These are phyloP conservation scores for Laguncularia racemosa DNA, from an alignment of 345 rosid genomes.

Conservation along the genomic window DNA sequence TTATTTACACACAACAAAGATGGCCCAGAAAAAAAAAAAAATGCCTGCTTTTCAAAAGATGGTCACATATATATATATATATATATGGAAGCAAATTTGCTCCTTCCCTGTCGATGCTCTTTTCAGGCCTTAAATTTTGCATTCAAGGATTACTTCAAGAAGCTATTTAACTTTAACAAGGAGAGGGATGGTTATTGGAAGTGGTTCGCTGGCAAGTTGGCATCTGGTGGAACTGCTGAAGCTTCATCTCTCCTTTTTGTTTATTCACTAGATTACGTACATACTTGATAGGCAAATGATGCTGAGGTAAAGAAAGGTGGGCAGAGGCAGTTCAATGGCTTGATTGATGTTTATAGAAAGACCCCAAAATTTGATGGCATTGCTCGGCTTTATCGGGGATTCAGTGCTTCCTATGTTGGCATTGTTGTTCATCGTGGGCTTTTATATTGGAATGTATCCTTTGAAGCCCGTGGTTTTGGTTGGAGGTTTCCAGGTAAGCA, in stretches of 20 bases:
- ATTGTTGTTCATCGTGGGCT: conserved; percentile 30
- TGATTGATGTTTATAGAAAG: conserved; percentile 52
- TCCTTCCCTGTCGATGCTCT: not conserved
- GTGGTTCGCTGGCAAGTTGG: conserved; percentile 63
- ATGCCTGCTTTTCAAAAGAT: not conserved
- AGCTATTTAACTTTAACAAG: conserved; percentile 50
- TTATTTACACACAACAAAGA: conserved; percentile 16
- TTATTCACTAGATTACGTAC: conserved; percentile 49
- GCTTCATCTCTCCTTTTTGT: conserved; percentile 51
- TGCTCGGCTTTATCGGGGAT: conserved; percentile 57
- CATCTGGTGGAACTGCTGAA: conserved; percentile 62
- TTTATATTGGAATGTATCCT: conserved; percentile 62
- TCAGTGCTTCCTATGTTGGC: conserved; percentile 29
- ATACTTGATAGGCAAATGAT: conserved; percentile 52
- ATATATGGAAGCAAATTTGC: too few relatives aligned
- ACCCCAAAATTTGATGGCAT: conserved; percentile 46
- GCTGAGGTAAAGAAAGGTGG: conserved; percentile 42
- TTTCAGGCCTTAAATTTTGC: conserved; percentile 51
- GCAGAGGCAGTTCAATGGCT: conserved; percentile 51
- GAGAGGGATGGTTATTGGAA: conserved; percentile 56
- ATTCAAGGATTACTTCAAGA: conserved; percentile 49
- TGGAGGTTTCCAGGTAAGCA: conserved; percentile 37
- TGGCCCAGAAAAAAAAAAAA: too few relatives aligned
- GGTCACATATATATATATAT: too few relatives aligned
- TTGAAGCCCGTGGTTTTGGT: conserved; percentile 50